These are phyloP conservation scores for Cytospora schulzeri DNA, from an alignment of 2,329 filamentous ascomycete genomes.

Conservation along the genomic window DNA sequence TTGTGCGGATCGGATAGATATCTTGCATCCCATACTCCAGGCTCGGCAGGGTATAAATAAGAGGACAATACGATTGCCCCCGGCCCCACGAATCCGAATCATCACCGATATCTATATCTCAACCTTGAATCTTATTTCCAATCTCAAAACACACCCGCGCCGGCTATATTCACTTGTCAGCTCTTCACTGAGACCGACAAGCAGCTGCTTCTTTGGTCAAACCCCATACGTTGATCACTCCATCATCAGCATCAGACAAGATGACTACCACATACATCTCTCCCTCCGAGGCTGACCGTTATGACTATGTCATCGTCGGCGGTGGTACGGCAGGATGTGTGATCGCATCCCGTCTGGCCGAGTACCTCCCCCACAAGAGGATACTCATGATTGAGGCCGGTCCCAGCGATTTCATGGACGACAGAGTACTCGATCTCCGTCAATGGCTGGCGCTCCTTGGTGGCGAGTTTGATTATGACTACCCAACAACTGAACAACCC, in stretches of 20 bases:
- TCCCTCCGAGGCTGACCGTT: conserved; percentile 64
- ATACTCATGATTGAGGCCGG: conserved; percentile 86
- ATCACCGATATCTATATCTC: conserved; percentile 2
- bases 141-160: conserved; percentile 11
- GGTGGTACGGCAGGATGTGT: conserved; percentile 87
- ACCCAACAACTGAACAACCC: conserved; percentile 85
- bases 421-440: conserved; percentile 82
- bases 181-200: conserved; percentile 25
- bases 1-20: background rate
- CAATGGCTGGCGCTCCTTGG: conserved; percentile 86
- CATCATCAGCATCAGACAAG: conserved; percentile 33
- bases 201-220: background rate
- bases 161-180: conserved; percentile 31
- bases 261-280: conserved; percentile 72
- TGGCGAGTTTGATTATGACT: conserved; percentile 89
- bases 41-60: conserved; percentile 19
- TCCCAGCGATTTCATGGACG: conserved; percentile 85
- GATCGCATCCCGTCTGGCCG: conserved; percentile 75
- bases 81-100: conserved; percentile 5
- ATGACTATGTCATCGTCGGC: conserved; percentile 84
- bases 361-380: conserved; percentile 81
- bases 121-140: conserved; percentile 1
- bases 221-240: background rate
- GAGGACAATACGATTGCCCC: background rate
- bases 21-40: conserved; percentile 5